Base-by-base conservation (phyloP, 352 stramenopile species). In the Phytophthora pluvialis region DNA sequence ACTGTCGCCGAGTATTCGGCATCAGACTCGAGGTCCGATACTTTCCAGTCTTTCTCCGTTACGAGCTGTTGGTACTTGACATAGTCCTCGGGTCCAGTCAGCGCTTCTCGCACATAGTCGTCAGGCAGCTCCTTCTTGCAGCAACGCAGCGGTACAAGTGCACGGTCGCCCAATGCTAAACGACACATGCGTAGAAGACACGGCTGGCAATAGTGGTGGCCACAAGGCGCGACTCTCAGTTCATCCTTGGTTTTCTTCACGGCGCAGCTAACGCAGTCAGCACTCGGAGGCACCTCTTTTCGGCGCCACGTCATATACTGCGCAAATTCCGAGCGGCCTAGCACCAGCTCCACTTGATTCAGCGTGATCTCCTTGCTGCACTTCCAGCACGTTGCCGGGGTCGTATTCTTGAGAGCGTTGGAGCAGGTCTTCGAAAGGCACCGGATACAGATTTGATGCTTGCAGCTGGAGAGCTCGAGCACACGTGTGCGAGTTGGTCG, bases 121-220 rank as follows among this genome's bases (percentile, higher is more conserved):
- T 84, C 63, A 16, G 85, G 72, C 0, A 94, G 44, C 50, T 94
- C 85, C 12, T 83, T 88, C 26, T 77, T 75, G 58, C 85, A 94
- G 77, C 85, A 93, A 48, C 80, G 81, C 36, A 93, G 46, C 4
- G 85, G 85, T 28, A 85, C 71, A 39, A 94, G 73, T 36, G 74
- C 52, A 28, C 83, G 83, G 50, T 94, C 78, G 10, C 68, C 56
- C 26, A 92, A 60, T n/a, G 85, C 68, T 26, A 92, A 50, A 12
- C 72, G 72, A 15, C 72, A 79, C 83, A 94, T 91, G 43, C 81
- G 68, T 8, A 75, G 46, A 55, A 93, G 57, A 49, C 85, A 93
- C 28, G 55, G 31, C 8, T 47, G 21, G 63, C 85, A 94, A 55
- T 86, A 94, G 13, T 58, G 58, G 58, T 94, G 85, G 9, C 81